Evolutionary conservation across 192 early-diverging fungal species (phyloP), one percentile per base, ranked within the genome.

Genomic region (Podila epicladia): DNA sequence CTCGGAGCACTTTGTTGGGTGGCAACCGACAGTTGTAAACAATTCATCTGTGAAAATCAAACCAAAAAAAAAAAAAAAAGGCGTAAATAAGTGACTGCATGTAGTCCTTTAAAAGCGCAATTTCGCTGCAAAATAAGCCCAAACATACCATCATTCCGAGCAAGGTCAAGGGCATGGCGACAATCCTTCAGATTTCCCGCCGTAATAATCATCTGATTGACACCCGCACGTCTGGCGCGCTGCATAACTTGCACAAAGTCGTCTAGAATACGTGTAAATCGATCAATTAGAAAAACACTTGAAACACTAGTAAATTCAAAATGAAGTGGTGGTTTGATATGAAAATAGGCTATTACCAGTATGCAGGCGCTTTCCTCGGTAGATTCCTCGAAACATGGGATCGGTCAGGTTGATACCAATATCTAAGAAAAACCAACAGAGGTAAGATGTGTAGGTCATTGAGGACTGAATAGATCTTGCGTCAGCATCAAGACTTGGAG

Each of bases 351-450:
- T 9, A 5, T 50, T 77, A 92, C 90, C 89, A 57, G 71, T 64
- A 70, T 97, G 96, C 17, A 73, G 87, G 74, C 85, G 89, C 64
- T 94, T 95, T 24, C 89, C 94, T 63, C 93, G 89, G 85, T 97
- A 97, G 50, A 84, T 53, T 19, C 94, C 96, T 31, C 87, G 87
- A 78, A 95, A 97, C 87, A 96, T 91, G 20, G 92, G 88, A 74
- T 97, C 95, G 0, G 95, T 94, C 64, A 97, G 87, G 75, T 97
- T 97, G 50, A 92, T 91, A 24, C 93, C 96, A 83, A 97, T 96
- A 65, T 97, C 96, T 87, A 88, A 45, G 41, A 45, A 15, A 2
- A 1, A 37, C 17, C 1, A n/a, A 26, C 9, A n/a, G 17, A 26
- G 22, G n/a, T 55, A n/a, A 9, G 19, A 29, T 9, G 22, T 2